Evolutionary conservation across 495 filamentous ascomycete species (phyloP), one percentile per base, ranked within the genome.

Genomic region (Aspergillus cristatus): DNA sequence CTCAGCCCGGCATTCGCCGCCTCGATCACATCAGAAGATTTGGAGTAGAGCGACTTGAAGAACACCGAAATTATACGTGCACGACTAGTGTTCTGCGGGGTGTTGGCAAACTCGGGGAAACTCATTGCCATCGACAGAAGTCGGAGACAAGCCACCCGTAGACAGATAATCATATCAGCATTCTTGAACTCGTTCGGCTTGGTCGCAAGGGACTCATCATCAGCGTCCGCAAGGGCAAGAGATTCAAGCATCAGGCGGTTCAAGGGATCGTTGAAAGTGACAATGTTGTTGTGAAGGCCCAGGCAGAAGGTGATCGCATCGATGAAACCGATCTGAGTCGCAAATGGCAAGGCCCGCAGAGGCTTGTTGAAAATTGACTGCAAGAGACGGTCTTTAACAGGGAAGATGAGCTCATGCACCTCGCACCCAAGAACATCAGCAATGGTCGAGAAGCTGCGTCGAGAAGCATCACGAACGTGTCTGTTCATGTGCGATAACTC

Each of bases 301-400:
- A 99, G 71, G 57, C 86, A 93, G 57, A 88, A 97, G 0, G 85
- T 91, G 46, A 99, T 87, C 5, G 89, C 93, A 57, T 97, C 91
- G 46, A 99, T 94, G 54, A 90, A 97, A 7, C 91, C 93, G 51
- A 99, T 97, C 57, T 99, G 93, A 2, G 80, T 84, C 3, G 82
- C 70, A 52, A 96, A 96, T 1, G 90, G 89, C 37, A 99, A 61
- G 2, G 93, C 93, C 35, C 93, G 74, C 16, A 99, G 58, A 18
- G 93, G 93, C 61, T 99, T 99, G 50, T 81, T 82, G 66, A 87
- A 99, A 35, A 99, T 94, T 0, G 87, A 82, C 42, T 74, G 71
- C 8, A 97, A 70, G 14, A 96, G 63, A 30, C 84, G 76, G 35
- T 96, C 90, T 51, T 89, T 90, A 35, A 91, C 83, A 2, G 88